phyloP scores from a whole-genome alignment of 1,284 basidiomycete genomes.

The Mycena sp. region DNA sequence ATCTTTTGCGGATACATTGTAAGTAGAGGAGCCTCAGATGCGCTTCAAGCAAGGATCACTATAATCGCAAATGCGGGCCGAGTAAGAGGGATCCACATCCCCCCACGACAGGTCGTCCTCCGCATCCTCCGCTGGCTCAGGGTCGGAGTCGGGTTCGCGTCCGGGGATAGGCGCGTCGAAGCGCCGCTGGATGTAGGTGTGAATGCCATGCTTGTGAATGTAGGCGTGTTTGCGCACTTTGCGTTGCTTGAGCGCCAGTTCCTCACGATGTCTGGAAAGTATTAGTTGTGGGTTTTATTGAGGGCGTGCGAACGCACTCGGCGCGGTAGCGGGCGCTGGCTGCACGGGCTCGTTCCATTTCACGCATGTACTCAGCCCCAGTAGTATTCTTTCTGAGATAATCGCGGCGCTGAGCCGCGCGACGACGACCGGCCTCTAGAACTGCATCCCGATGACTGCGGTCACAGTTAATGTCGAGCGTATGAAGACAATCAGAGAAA shows the following conservation, averaged over 20 bases:
- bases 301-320: not conserved
- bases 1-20: no score
- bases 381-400: not conserved
- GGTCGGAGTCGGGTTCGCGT: not conserved
- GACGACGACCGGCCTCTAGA: not conserved
- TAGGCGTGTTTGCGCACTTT: not conserved
- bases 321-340: not conserved
- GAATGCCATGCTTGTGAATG: not conserved
- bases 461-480: not conserved
- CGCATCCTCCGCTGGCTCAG: not conserved
- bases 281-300: not conserved
- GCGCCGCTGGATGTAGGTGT: not conserved
- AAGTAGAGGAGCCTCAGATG: no score
- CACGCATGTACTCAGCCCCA: not conserved
- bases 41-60: not conserved
- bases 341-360: not conserved
- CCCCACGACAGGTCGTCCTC: not conserved
- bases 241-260: not conserved
- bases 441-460: not conserved
- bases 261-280: not conserved
- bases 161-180: not conserved
- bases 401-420: no score
- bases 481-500: not conserved
- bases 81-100: not conserved
- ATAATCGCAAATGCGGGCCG: not conserved